Conservation (phyloP, 129 eudicot genomes). For the Logfia minima region DNA sequence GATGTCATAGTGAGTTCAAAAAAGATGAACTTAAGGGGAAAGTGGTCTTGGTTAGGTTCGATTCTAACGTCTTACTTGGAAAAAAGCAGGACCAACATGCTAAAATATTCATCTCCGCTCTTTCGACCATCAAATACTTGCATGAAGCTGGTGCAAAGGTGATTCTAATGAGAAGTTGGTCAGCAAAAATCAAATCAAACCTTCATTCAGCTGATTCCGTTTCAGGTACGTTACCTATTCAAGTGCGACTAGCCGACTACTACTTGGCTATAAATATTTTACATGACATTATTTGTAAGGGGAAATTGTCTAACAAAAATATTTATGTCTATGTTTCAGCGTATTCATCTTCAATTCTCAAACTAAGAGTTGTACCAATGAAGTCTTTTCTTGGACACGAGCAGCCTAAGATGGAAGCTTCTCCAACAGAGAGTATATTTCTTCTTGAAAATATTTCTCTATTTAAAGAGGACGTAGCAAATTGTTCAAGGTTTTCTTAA, state of each 20-base stretch:
- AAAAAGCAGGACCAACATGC: conserved; percentile 40
- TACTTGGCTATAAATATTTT: neutral
- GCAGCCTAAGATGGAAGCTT: conserved; percentile 21
- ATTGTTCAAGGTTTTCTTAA: conserved; percentile 56
- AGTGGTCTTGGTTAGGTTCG: conserved; percentile 75
- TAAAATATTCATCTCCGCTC: neutral
- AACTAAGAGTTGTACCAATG: conserved; percentile 51
- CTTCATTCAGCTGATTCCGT: conserved; percentile 46
- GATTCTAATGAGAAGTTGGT: conserved; percentile 66
- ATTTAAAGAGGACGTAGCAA: conserved; percentile 61
- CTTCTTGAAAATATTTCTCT: conserved; percentile 65
- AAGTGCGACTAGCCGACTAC: neutral
- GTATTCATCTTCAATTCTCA: conserved; percentile 55
- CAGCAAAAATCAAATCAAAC: conserved; percentile 35
- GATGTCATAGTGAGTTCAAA: conserved; percentile 57
- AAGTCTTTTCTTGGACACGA: conserved; percentile 25
- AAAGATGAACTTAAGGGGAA: conserved; percentile 53
- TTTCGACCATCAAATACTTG: conserved; percentile 9
- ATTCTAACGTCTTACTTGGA: conserved; percentile 46
- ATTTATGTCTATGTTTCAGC: conserved; percentile 38
- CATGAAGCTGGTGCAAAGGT: conserved; percentile 57
- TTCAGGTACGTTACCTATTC: conserved; percentile 46
- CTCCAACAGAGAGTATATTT: conserved; percentile 30
- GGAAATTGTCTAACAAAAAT: neutral
- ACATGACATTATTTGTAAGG: neutral